A percentile compares a stretch with the other conserved stretches of the same genome.
Conservation (phyloP, 768 basidiomycete species). For the Arthromyces matolae region DNA sequence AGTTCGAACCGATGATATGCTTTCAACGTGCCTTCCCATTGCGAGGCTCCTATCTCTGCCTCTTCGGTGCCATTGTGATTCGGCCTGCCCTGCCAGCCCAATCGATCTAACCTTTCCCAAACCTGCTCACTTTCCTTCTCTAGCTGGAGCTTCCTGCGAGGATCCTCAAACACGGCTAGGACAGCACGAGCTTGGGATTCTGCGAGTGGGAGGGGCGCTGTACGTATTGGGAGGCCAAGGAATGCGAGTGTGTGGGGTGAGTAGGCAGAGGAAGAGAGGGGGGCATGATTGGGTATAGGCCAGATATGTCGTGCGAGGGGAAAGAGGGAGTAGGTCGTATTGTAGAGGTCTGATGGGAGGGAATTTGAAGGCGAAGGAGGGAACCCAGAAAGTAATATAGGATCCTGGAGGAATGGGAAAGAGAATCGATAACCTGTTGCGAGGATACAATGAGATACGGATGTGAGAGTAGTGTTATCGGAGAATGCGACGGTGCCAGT, state of each 20-base stretch:
- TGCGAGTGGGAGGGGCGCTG: conserved; percentile 72
- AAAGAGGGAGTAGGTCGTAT: conserved; percentile 64
- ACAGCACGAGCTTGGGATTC: conserved; percentile 75
- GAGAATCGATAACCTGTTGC: conserved; percentile 73
- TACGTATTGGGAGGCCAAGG: conserved; percentile 53
- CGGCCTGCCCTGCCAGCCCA: too few relatives aligned
- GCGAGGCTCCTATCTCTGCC: too few relatives aligned
- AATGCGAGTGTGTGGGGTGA: conserved; percentile 58
- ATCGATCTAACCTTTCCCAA: too few relatives aligned
- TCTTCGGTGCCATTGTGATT: too few relatives aligned
- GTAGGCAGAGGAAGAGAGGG: conserved; percentile 56
- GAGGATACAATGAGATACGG: conserved; percentile 60
- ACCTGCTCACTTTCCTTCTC: too few relatives aligned
- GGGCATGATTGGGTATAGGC: conserved; percentile 51
- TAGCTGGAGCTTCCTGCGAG: too few relatives aligned
- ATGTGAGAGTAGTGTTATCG: too few relatives aligned
- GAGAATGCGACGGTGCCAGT: too few relatives aligned
- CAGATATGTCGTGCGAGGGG: conserved; percentile 72
- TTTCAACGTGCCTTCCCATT: too few relatives aligned
- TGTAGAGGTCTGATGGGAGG: conserved; percentile 49
- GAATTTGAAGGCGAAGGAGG: conserved; percentile 47
- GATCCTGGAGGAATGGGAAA: conserved; percentile 56
- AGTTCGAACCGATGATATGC: conserved; percentile 52
- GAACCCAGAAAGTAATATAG: conserved; percentile 28
- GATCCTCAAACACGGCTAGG: conserved; percentile 51